phyloP scores from a whole-genome alignment of 129 eudicot species.

The Erigeron canadensis region DNA sequence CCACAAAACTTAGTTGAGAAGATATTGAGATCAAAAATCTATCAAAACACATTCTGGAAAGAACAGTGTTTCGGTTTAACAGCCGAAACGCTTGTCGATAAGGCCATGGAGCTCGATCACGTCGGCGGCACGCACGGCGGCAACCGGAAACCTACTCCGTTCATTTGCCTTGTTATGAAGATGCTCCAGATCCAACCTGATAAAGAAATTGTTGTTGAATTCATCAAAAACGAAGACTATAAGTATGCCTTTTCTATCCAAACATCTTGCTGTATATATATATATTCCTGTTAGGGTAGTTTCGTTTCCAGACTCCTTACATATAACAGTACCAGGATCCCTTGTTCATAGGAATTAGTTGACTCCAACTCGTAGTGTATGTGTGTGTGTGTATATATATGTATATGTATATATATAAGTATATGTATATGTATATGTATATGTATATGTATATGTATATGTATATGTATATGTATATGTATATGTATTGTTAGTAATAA shows the following conservation, averaged over 20 bases:
- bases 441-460: no score
- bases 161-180: slow-evolving; percentile 88
- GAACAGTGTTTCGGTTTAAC: slow-evolving; percentile 99
- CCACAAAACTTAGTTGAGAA: slow-evolving; percentile 92
- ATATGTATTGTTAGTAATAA: no score
- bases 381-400: no score
- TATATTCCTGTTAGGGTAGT: no score
- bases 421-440: no score
- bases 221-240: slow-evolving; percentile 88
- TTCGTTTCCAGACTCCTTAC: no score
- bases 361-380: no score
- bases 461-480: no score
- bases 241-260: slow-evolving; percentile 52
- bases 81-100: slow-evolving; percentile 95
- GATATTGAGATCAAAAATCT: slow-evolving; percentile 81
- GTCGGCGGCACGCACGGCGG: slow-evolving; percentile 92
- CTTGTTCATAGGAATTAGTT: no score
- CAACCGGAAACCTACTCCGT: slow-evolving; percentile 85
- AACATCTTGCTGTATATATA: neutral
- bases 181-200: slow-evolving; percentile 99
- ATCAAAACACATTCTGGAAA: slow-evolving; percentile 84
- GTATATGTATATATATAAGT: no score
- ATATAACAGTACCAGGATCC: no score
- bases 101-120: slow-evolving; percentile 97
- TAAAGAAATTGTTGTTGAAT: slow-evolving; percentile 94